Base-by-base conservation (phyloP, 2,329 filamentous ascomycete species). In the Xylaria sp. region DNA sequence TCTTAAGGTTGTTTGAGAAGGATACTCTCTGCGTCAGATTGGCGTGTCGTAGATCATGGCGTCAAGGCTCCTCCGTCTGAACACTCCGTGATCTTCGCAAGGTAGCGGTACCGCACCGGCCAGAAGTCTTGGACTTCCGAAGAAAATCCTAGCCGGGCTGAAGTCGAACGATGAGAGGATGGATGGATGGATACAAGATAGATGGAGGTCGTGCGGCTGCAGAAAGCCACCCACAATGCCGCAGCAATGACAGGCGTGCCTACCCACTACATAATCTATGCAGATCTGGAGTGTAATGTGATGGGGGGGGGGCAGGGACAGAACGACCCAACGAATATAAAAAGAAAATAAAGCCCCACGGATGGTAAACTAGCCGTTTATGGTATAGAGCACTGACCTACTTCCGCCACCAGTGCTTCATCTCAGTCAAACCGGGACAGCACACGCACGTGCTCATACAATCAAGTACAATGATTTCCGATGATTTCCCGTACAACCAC, bases 1-100 rank as follows among this genome's bases (percentile, higher is more conserved):
- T 52, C 60, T 59, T 59, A 63, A 61, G 54, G 54, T 57, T 60
- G 61, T 68, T 69, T 66, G 62, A 56, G 55, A 64, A 54, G 48
- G 56, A 49, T 62, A 61, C 64, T 63, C 64, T 64, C 64, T 66
- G 71, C 70, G 64, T 72, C 68, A 72, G 68, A 66, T 68, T 69
- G 63, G 67, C 59, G 64, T 64, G 64, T 66, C 61, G 68, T 64
- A 69, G 68, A 71, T 70, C 68, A 71, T 71, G 68, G 72, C 69
- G 71, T 71, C 66, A 72, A 68, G 70, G 67, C 63, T 67, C 63
- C 51, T 47, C 54, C 72, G 70, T 72, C 72, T 74, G 71, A 72
- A 74, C 40, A 49, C 54, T 48, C 69, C 69, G 66, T 68, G 69
- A 73, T 75, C 70, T 67, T 66, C 71, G 56, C 70, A 70, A 9